These are phyloP conservation scores for Colletotrichum caudatum DNA, from an alignment of 2,329 filamentous ascomycete genomes.

Conservation along the genomic window DNA sequence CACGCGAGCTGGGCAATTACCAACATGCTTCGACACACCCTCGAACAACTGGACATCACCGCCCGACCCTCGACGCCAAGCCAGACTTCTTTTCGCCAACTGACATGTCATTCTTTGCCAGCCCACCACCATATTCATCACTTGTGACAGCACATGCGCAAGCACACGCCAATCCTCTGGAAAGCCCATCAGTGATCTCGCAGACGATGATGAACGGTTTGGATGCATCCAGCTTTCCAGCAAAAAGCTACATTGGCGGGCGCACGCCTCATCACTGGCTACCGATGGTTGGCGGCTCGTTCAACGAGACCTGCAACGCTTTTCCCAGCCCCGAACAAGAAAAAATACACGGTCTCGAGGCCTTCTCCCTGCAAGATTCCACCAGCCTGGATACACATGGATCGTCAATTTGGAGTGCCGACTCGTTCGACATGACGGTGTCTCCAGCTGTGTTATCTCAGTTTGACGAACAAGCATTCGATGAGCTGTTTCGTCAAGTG, in stretches of 20 bases:
- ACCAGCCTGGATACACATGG: neutral
- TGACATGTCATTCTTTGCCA: conserved; percentile 13
- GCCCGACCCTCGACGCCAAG: conserved; percentile 4
- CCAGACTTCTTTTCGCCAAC: neutral
- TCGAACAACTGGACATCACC: conserved; percentile 3
- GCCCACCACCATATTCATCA: conserved; percentile 28
- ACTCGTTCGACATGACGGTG: conserved; percentile 17
- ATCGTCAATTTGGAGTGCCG: neutral
- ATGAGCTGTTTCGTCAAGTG: conserved; percentile 20
- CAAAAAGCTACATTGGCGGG: conserved; percentile 2
- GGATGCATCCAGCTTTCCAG: conserved; percentile 15
- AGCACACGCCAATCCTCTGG: neutral
- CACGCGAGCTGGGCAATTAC: neutral
- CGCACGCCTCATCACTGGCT: neutral
- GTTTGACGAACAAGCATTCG: conserved; percentile 18
- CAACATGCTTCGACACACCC: conserved; percentile 9
- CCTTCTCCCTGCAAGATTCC: conserved; percentile 10
- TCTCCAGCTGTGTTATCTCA: conserved; percentile 18
- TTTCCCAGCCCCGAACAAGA: conserved; percentile 12
- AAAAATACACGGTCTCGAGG: conserved; percentile 13
- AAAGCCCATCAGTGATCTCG: conserved; percentile 8
- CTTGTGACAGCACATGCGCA: neutral
- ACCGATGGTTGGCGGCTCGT: neutral
- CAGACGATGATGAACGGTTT: neutral
- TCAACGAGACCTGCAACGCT: neutral